These are phyloP conservation scores for Acanthamoeba culbertsoni DNA, from an alignment of 208 protist genomes.

Conservation along the genomic window DNA sequence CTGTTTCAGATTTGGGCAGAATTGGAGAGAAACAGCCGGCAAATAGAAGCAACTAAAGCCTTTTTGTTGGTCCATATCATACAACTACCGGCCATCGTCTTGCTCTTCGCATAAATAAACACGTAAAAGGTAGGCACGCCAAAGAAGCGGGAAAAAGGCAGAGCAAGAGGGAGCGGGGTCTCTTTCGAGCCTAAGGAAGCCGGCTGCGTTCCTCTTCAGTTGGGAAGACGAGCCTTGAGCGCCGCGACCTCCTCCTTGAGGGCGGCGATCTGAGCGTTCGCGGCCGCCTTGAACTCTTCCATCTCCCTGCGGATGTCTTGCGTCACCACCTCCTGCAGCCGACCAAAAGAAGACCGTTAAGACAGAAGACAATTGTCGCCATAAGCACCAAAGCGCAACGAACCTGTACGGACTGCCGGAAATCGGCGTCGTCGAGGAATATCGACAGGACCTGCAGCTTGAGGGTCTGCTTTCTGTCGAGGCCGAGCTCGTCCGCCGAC, in stretches of 20 bases:
- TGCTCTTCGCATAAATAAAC: too few relatives aligned
- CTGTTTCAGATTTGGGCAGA: too few relatives aligned
- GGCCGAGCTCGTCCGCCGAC: neutral
- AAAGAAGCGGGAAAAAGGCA: neutral
- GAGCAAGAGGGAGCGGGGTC: neutral
- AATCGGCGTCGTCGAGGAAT: constrained; percentile 42
- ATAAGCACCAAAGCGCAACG: neutral
- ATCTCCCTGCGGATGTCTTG: neutral
- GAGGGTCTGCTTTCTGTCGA: constrained; percentile 4
- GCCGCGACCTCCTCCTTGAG: neutral
- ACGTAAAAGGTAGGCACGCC: neutral
- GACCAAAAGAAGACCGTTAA: neutral
- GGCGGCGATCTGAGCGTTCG: neutral
- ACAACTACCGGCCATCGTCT: too few relatives aligned
- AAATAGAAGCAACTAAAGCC: too few relatives aligned
- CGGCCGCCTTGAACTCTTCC: neutral
- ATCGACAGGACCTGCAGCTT: neutral
- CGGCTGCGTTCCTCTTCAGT: neutral
- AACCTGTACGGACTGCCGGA: constrained; percentile 9
- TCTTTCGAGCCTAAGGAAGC: too few relatives aligned
- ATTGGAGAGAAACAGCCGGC: too few relatives aligned
- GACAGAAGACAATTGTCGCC: neutral
- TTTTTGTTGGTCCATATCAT: too few relatives aligned
- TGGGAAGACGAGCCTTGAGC: neutral
- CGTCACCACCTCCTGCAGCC: neutral